Evolutionary conservation across 2,329 filamentous ascomycete species (phyloP), one percentile per base, ranked within the genome.

Genomic region (Eurotiales sp.): DNA sequence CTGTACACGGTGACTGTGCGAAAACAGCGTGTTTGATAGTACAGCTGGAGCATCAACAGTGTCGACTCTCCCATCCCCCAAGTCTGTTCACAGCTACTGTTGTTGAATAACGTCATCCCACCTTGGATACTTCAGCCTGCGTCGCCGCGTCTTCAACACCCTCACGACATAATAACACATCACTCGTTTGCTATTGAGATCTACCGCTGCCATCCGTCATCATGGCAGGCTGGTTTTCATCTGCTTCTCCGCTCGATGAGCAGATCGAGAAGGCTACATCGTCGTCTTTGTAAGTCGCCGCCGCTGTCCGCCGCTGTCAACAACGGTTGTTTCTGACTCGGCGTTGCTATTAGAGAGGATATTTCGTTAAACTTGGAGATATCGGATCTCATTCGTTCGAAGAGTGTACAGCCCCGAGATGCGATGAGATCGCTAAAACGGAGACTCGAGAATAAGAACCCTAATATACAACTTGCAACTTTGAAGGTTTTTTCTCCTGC

Each of bases 361-460:
- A 97, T 99, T 69, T 87, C 93, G 36, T 83, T 96, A 61, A 97
- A 97, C 69, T 85, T 99, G 65, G 93, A 99, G 73, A 97, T 99
- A 62, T 96, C 92, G 70, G 93, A 99, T 75, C 79, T 95, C 61
- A 96, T 99, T 71, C 84, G 93, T 62, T 97, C 91, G 64, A 97
- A 97, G 77, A 95, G 90, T 15, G 92, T 99, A 46, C 90, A 91
- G 70, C 92, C 93, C 49, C 96, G 92, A 72, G 93, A 99, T 72
- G 93, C 93, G 56, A 99, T 99, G 93, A 88, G 90, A 69, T 92
- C 90, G 39, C 77, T 99, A 64, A 97, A 96, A 76, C 84, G 84
- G 67, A 86, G 93, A 69, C 90, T 99, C 77, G 90, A 89, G 72
- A 90, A 96, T 78, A 95, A 91, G 78, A 99, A 99, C 66, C 93